Evolutionary conservation across 768 basidiomycete species (phyloP).

Genomic region (Gymnopilus dilepis): DNA sequence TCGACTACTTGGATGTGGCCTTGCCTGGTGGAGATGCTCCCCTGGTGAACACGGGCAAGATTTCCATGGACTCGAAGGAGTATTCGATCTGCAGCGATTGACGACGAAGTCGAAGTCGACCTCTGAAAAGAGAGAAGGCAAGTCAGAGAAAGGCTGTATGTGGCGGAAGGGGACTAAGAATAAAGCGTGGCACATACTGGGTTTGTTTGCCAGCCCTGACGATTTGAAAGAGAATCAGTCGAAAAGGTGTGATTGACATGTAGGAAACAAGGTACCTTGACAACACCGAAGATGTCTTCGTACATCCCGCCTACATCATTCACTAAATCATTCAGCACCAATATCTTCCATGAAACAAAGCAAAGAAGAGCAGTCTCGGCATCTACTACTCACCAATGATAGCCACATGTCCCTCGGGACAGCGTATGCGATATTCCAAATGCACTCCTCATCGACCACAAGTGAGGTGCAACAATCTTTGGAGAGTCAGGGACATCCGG

Average conservation of each 20-base stretch:
- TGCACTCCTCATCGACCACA: constrained; percentile 76
- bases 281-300: constrained; percentile 87
- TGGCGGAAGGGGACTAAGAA: constrained; percentile 2
- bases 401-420: constrained; percentile 90
- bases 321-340: not conserved
- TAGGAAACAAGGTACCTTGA: constrained; percentile 58
- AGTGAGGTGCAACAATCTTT: constrained; percentile 71
- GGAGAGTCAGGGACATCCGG: constrained; percentile 54
- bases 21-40: constrained; percentile 66
- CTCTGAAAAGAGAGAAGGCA: too few relatives aligned
- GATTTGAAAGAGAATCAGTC: constrained; percentile 12
- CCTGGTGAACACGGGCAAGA: constrained; percentile 83
- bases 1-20: constrained; percentile 84
- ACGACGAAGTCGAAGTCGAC: constrained; percentile 89
- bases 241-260: not conserved
- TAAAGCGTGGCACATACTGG: constrained; percentile 51
- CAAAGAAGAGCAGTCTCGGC: too few relatives aligned
- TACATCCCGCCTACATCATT: constrained; percentile 78
- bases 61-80: constrained; percentile 88
- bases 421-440: constrained; percentile 85
- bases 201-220: constrained; percentile 85
- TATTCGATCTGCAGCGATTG: constrained; percentile 81
- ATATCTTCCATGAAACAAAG: not conserved
- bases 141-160: constrained; percentile 31
- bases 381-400: constrained; percentile 62